Percentiles rank a stretch among this genome's conserved stretches.
These are phyloP conservation scores for Amaranthus palmeri DNA, from an alignment of 148 eudicot genomes.

Conservation along the genomic window DNA sequence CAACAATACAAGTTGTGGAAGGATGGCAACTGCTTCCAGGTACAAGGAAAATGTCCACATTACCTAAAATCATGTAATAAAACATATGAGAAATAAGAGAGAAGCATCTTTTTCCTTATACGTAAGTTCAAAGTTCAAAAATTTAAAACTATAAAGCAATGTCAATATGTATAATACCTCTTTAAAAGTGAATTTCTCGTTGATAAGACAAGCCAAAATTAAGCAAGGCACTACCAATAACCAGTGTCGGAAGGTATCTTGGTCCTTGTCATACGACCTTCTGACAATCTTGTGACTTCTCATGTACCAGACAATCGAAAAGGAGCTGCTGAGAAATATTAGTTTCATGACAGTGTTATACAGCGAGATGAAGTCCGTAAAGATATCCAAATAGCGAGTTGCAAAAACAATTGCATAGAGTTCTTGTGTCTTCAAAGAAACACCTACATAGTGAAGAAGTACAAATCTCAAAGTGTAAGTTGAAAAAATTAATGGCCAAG, in stretches of 20 bases:
- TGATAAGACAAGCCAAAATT: slow-evolving; percentile 53
- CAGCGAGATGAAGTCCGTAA: slow-evolving; percentile 71
- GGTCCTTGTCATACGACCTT: slow-evolving; percentile 92
- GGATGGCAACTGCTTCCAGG: slow-evolving; percentile 95
- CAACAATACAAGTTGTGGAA: slow-evolving; percentile 92
- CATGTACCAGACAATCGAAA: slow-evolving; percentile 95
- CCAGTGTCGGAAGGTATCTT: slow-evolving; percentile 90
- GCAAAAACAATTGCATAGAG: slow-evolving; percentile 90
- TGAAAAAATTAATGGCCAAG: not conserved
- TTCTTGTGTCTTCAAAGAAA: slow-evolving; percentile 95
- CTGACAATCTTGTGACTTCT: slow-evolving; percentile 83
- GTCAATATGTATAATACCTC: slow-evolving; percentile 46
- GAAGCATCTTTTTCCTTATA: not conserved
- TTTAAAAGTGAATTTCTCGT: slow-evolving; percentile 72
- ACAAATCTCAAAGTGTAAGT: not conserved
- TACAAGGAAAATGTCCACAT: slow-evolving; percentile 95
- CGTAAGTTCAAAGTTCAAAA: not conserved
- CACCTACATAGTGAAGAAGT: slow-evolving; percentile 42
- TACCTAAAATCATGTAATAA: slow-evolving; percentile 45
- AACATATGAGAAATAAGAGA: slow-evolving; percentile 9
- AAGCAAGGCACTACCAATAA: slow-evolving; percentile 81
- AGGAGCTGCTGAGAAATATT: slow-evolving; percentile 81
- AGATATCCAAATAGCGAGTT: slow-evolving; percentile 92
- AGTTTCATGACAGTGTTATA: slow-evolving; percentile 87
- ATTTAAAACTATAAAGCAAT: not conserved